Evolutionary conservation across 495 filamentous ascomycete species (phyloP), one percentile per base, ranked within the genome.

Genomic region (Rostrohypoxylon terebratum): DNA sequence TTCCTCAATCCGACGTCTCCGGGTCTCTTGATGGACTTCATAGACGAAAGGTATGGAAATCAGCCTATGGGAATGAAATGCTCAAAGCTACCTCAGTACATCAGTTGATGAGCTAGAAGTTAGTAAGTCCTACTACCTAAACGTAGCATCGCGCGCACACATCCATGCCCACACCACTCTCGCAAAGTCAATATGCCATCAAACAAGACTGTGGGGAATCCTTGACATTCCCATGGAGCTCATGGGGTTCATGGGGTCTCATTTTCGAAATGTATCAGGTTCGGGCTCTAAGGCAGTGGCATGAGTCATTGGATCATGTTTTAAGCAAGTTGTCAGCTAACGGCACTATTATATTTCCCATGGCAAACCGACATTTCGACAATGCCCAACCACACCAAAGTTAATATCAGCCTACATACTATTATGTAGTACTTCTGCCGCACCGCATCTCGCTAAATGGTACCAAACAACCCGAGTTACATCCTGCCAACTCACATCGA

Each of bases 251-350:
- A 44, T 45, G n/a, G 51, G 23, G 25, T 18, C 21, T 50, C 59
- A n/a, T 38, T 25, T 42, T 62, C 47, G 57, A 34, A 45, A 28
- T 21, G 21, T 58, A 9, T 59, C 28, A 25, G 62, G 57, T 38
- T 59, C 28, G 36, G 62, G 57, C 48, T 58, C 28, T 8, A 44
- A 51, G 25, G n/a, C 18, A 59, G 4, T 47, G 36, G 14, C 40
- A 55, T 58, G 69, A 71, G 69, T 72, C 69, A 67, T 45, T 58
- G 69, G 66, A 63, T 72, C 69, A 63, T 45, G 45, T 60, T 28
- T 45, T 28, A 28, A 7, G 42, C 42, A 45, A 14, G 42, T 5
- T 44, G 57, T 48, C 54, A 63, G 63, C 28, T 28, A 28, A 28
- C 28, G 28, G 28, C 34, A 61, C 18, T 59, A 40, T 48, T 57